A percentile compares a stretch with the other conserved stretches of the same genome.
These are phyloP conservation scores for Diutina siamensis DNA, from an alignment of 1,139 yeast genomes.

Conservation along the genomic window DNA sequence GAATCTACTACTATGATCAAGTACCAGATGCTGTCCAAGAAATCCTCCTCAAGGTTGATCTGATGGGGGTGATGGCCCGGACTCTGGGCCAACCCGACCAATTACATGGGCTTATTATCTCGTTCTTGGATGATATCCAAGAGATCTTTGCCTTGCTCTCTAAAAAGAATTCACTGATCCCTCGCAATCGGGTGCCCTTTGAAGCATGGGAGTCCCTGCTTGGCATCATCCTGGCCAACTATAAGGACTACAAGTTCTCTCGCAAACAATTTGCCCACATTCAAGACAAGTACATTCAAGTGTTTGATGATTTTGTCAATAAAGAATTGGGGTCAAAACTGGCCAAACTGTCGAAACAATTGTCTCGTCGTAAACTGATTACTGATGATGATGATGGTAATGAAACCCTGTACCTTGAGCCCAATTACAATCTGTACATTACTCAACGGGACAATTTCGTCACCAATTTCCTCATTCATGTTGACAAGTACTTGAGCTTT, in stretches of 20 bases:
- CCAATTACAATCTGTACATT: conserved; percentile 29
- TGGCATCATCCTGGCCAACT: conserved; percentile 11
- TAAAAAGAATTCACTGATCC: conserved; percentile 21
- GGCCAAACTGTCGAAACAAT: too few relatives aligned
- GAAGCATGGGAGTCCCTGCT: conserved; percentile 34
- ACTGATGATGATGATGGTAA: neutral
- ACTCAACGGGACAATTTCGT: conserved; percentile 26
- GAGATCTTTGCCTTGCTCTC: conserved; percentile 22
- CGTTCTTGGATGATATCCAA: conserved; percentile 22
- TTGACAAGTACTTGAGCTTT: conserved; percentile 21
- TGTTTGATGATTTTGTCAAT: conserved; percentile 24
- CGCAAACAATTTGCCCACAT: conserved; percentile 18
- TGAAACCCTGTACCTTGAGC: conserved; percentile 14
- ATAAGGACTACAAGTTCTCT: conserved; percentile 8
- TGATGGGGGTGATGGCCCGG: conserved; percentile 16
- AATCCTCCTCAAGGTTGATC: conserved; percentile 30
- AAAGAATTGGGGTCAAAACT: conserved; percentile 25
- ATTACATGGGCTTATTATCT: conserved; percentile 17
- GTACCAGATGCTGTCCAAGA: conserved; percentile 65
- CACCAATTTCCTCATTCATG: conserved; percentile 21
- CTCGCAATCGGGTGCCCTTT: conserved; percentile 29
- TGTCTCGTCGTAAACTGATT: neutral
- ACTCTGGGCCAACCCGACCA: conserved; percentile 10
- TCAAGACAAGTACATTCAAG: conserved; percentile 22
- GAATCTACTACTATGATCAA: conserved; percentile 70